A percentile compares a stretch with the other conserved stretches of the same genome.
Evolutionary conservation across 1,139 yeast species (phyloP).

Genomic region (Magnusiomyces tetraspermus): DNA sequence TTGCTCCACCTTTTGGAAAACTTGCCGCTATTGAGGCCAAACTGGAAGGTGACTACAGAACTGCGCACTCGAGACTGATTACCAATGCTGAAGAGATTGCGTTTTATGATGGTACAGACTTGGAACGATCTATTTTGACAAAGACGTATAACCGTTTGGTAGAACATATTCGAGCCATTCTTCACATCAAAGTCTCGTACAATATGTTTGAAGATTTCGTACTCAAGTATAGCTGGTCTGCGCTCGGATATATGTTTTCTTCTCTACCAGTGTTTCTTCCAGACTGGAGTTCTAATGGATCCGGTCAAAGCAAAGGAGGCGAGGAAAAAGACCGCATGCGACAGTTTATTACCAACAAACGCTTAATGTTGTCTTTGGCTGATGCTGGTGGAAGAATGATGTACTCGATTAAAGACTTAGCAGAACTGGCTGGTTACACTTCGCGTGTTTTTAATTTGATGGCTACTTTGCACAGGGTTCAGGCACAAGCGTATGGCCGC

Average conservation of each 20-base stretch:
- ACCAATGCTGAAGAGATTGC: constrained; percentile 91
- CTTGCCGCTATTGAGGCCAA: constrained; percentile 58
- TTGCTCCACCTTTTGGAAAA: constrained; percentile 82
- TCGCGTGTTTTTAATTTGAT: constrained; percentile 73
- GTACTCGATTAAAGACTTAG: constrained; percentile 91
- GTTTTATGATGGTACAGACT: constrained; percentile 80
- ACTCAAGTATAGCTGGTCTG: constrained; percentile 89
- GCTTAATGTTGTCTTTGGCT: constrained; percentile 81
- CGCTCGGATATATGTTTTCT: constrained; percentile 82
- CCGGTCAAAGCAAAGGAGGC: constrained; percentile 12
- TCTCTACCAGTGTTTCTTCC: constrained; percentile 70
- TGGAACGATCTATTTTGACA: constrained; percentile 61
- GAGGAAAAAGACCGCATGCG: constrained; percentile 47
- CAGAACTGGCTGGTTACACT: constrained; percentile 84
- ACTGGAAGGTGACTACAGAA: constrained; percentile 83
- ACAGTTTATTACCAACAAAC: constrained; percentile 80
- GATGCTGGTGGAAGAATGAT: constrained; percentile 95
- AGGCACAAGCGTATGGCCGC: constrained; percentile 39
- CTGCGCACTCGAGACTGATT: constrained; percentile 75
- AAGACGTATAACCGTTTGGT: constrained; percentile 53
- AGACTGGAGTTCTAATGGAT: constrained; percentile 25
- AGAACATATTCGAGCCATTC: constrained; percentile 39
- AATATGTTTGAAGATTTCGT: constrained; percentile 77
- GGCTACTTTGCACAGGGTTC: constrained; percentile 71
- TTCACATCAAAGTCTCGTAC: constrained; percentile 45